Conservation (phyloP, 1,284 basidiomycete species). For the Ceratobasidium sp. region DNA sequence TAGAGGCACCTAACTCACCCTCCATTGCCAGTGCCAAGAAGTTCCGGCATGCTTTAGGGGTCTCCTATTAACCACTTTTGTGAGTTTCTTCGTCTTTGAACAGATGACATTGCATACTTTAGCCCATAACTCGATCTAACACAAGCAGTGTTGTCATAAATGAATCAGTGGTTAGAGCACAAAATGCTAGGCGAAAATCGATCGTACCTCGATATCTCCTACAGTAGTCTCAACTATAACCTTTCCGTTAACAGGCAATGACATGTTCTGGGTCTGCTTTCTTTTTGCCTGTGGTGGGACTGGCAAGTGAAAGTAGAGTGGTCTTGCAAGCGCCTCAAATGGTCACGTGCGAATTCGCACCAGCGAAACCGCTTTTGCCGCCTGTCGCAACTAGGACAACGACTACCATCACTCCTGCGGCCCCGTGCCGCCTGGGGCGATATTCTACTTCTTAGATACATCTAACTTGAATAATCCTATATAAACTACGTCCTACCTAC, state of each 20-base stretch:
- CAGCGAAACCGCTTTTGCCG: background rate
- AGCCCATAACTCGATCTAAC: slow-evolving; percentile 88
- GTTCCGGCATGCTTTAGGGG: slow-evolving; percentile 93
- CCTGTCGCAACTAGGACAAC: slow-evolving; percentile 5
- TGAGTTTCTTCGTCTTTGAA: slow-evolving; percentile 20
- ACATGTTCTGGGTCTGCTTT: slow-evolving; percentile 25
- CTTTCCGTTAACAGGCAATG: slow-evolving; percentile 83
- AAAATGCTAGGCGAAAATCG: background rate
- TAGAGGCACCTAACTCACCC: slow-evolving; percentile 64
- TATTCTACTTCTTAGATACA: background rate
- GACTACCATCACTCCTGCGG: slow-evolving; percentile 25
- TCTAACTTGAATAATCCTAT: background rate
- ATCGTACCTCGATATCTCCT: slow-evolving; percentile 80
- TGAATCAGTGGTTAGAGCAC: background rate
- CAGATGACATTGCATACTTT: slow-evolving; percentile 62
- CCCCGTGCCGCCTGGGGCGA: slow-evolving; percentile 41
- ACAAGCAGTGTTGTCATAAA: slow-evolving; percentile 19
- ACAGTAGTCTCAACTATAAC: slow-evolving; percentile 90
- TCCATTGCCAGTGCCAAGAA: slow-evolving; percentile 91
- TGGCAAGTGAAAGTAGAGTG: background rate
- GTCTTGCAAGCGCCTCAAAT: background rate
- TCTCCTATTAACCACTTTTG: slow-evolving; percentile 66
- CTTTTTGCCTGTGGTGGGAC: slow-evolving; percentile 18
- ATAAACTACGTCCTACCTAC: background rate
- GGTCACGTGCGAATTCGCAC: too few relatives aligned